These are phyloP conservation scores for Chondrostereum purpureum DNA, from an alignment of 1,284 basidiomycete species.

Conservation along the genomic window DNA sequence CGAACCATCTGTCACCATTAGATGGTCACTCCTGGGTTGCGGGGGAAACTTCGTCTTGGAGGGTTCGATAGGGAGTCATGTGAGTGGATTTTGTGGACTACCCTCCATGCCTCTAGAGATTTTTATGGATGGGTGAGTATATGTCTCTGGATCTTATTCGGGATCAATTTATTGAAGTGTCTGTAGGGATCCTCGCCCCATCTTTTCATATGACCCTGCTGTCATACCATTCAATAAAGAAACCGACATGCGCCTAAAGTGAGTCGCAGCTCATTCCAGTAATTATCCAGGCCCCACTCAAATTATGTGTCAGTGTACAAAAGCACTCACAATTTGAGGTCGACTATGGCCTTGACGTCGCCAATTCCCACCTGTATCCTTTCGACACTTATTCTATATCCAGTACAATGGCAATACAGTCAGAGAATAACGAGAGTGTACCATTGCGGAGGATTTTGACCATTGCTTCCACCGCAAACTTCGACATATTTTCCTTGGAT, in stretches of 20 bases:
- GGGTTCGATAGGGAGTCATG: constrained; percentile 43
- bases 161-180: too few species aligned
- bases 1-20: constrained; percentile 48
- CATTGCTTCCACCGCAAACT: constrained; percentile 41
- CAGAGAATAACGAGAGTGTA: constrained; percentile 28
- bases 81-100: constrained; percentile 39
- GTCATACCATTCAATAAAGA: constrained; percentile 35
- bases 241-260: constrained; percentile 38
- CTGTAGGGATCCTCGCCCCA: constrained; percentile 28
- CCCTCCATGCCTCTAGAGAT: constrained; percentile 36
- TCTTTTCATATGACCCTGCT: constrained; percentile 38
- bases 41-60: constrained; percentile 39
- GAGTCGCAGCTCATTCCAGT: constrained; percentile 7
- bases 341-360: constrained; percentile 52
- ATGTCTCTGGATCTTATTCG: neutral
- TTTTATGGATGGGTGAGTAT: constrained; percentile 44
- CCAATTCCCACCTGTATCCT: constrained; percentile 46
- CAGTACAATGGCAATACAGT: constrained; percentile 36
- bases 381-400: constrained; percentile 51
- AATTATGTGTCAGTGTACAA: constrained; percentile 34
- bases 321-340: constrained; percentile 52
- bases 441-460: constrained; percentile 39
- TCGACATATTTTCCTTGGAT: constrained; percentile 36
- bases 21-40: constrained; percentile 54
- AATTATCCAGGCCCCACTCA: neutral